phyloP scores from a whole-genome alignment of 2,329 filamentous ascomycete species.

The Fusarium redolens region DNA sequence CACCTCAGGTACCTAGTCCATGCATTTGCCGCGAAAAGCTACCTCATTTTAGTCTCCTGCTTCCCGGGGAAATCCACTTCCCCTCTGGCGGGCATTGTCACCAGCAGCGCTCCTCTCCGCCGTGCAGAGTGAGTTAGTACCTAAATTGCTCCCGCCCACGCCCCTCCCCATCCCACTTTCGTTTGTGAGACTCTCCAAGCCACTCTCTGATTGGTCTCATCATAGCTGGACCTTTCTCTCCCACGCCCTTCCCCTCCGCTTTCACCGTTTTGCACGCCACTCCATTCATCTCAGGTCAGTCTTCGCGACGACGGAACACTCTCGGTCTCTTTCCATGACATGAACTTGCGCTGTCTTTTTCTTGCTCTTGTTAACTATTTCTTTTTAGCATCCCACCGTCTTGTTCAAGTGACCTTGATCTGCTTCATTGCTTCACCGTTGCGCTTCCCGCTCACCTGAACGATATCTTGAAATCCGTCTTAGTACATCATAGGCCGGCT shows the following conservation, averaged over 20 bases:
- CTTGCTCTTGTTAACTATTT: conserved; percentile 11
- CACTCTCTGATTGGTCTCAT: conserved; percentile 1
- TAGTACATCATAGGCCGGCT: conserved; percentile 19
- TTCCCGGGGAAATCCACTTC: conserved; percentile 38
- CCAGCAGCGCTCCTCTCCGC: conserved; percentile 34
- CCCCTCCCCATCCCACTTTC: conserved; percentile 23
- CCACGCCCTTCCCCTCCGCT: conserved; percentile 26
- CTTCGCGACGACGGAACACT: conserved; percentile 37
- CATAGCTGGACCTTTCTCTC: not conserved
- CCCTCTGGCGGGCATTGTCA: conserved; percentile 31
- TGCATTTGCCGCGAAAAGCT: conserved; percentile 14
- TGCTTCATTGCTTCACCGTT: conserved; percentile 21
- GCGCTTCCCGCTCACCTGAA: conserved; percentile 21
- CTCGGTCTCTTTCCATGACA: conserved; percentile 41
- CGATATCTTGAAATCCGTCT: not conserved
- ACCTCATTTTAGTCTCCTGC: conserved; percentile 6
- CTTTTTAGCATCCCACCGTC: conserved; percentile 15
- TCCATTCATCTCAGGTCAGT: conserved; percentile 31
- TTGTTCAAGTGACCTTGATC: conserved; percentile 8
- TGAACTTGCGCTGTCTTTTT: conserved; percentile 32
- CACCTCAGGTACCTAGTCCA: conserved; percentile 17
- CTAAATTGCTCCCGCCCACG: conserved; percentile 23
- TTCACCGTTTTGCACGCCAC: conserved; percentile 30
- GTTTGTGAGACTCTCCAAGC: conserved; percentile 6
- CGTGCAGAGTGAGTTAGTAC: conserved; percentile 10